Evolutionary conservation across 768 basidiomycete species (phyloP).

Genomic region (Strobilomyces dryophilus): DNA sequence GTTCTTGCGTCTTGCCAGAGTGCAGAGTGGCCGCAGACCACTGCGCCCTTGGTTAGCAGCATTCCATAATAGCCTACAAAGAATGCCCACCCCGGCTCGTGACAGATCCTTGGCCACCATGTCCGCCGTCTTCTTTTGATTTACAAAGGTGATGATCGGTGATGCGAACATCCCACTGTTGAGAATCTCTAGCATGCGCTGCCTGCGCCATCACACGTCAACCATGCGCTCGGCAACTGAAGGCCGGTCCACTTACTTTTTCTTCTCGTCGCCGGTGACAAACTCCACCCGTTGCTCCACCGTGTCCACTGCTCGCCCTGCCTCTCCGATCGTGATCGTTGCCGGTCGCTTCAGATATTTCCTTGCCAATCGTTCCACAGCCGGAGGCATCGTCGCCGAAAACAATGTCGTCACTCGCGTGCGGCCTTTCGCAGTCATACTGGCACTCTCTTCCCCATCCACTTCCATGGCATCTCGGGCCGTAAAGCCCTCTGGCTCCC

Average conservation of each 20-base stretch:
- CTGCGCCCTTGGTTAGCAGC: slow-evolving; percentile 34
- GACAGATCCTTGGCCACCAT: slow-evolving; percentile 94
- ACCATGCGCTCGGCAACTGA: background rate
- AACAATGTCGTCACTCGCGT: slow-evolving; percentile 94
- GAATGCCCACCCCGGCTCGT: slow-evolving; percentile 73
- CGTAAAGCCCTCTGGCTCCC: slow-evolving; percentile 44
- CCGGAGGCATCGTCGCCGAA: slow-evolving; percentile 98
- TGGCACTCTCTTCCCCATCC: slow-evolving; percentile 58
- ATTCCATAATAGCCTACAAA: background rate
- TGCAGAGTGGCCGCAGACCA: slow-evolving; percentile 92
- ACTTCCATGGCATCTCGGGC: slow-evolving; percentile 68
- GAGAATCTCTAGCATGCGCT: slow-evolving; percentile 85
- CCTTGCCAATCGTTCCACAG: slow-evolving; percentile 90
- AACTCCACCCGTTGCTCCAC: slow-evolving; percentile 97
- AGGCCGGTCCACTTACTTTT: slow-evolving; percentile 61
- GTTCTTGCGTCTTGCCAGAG: slow-evolving; percentile 96
- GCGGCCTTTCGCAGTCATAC: slow-evolving; percentile 51
- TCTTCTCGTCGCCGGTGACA: slow-evolving; percentile 90
- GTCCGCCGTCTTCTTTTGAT: slow-evolving; percentile 99
- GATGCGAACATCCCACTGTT: slow-evolving; percentile 78
- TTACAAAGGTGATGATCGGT: slow-evolving; percentile 98
- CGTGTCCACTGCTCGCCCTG: slow-evolving; percentile 95
- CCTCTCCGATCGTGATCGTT: slow-evolving; percentile 96
- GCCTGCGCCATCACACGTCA: slow-evolving; percentile 41
- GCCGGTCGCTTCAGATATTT: slow-evolving; percentile 94